Base-by-base conservation (phyloP, 2,329 filamentous ascomycete genomes). In the Ophiostoma novo-ulmi region DNA sequence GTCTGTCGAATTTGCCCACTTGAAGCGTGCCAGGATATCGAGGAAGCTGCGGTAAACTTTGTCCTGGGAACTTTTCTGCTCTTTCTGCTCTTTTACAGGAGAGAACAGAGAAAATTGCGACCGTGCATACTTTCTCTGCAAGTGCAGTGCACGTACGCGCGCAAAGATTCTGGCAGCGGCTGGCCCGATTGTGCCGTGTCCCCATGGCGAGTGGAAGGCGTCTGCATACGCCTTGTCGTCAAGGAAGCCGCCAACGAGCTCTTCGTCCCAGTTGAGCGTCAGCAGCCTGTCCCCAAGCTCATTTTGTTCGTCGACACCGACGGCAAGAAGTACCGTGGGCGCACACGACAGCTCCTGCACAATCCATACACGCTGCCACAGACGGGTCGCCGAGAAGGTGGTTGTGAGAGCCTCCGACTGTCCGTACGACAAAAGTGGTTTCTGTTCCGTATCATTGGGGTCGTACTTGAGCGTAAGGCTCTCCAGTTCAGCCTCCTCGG, bases 351-450 rank as follows among this genome's bases (percentile, higher is more conserved):
- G 69, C 70, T 73, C 72, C 68, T 73, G 72, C 13, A 72, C 67
- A 22, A 73, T 69, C 72, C 72, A 73, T 26, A 73, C 70, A 39
- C 72, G 72, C n/a, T 68, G 52, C 72, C 72, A 73, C 48, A 68
- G 48, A 26, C 52, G 52, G 3, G 52, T 26, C 7, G 52, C 8
- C 52, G 52, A 58, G 10, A 58, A 58, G 8, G 52, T 58, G n/a
- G 22, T 58, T 22, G n/a, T 8, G 10, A 58, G 52, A 11, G 52
- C 52, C 8, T 2, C 3, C 5, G 52, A 26, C 52, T 58, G 52
- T 8, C 26, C 8, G 52, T 58, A 22, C n/a, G 52, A 10, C n/a
- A 58, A 13, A 7, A 58, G 52, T 5, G 52, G 52, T n/a, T n/a
- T 14, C 13, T 58, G 52, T 13, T 22, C 7, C 2, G 52, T 22